Conservation (phyloP, 2,329 filamentous ascomycete genomes). For the Venturia nashicola region DNA sequence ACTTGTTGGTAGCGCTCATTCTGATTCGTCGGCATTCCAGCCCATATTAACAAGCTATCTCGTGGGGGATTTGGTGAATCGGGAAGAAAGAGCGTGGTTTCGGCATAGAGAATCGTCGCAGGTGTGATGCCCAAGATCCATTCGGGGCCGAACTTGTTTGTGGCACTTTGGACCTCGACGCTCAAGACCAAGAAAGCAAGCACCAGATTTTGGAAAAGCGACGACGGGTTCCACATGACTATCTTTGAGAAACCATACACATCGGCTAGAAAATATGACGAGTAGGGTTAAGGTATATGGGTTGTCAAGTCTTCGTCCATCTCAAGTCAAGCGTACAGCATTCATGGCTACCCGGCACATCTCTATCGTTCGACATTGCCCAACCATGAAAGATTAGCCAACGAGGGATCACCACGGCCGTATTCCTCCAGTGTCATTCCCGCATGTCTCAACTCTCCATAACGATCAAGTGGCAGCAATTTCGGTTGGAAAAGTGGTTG, state of each 20-base stretch:
- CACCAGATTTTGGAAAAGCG: not conserved
- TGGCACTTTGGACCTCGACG: not conserved
- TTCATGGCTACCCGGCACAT: not conserved
- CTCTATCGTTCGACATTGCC: not conserved
- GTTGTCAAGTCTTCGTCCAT: not conserved
- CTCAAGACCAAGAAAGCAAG: not conserved
- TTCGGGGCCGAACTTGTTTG: not conserved
- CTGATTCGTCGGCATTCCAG: not conserved
- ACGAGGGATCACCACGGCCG: not conserved
- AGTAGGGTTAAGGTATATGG: not conserved
- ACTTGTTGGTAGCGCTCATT: not conserved
- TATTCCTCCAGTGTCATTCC: not conserved
- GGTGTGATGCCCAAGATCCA: not conserved
- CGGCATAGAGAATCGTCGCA: not conserved
- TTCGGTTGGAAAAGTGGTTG: not conserved
- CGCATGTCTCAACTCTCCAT: no score
- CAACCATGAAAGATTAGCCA: not conserved
- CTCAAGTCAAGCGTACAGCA: not conserved
- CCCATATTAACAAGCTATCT: constrained; percentile 3
- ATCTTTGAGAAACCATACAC: not conserved
- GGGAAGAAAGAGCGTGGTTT: constrained; percentile 3
- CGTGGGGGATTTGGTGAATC: not conserved
- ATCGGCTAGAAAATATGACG: no score
- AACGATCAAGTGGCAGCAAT: not conserved
- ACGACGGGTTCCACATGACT: not conserved